Conservation (phyloP, 371 early-diverging fungal species). For the Mucor velutinosus region DNA sequence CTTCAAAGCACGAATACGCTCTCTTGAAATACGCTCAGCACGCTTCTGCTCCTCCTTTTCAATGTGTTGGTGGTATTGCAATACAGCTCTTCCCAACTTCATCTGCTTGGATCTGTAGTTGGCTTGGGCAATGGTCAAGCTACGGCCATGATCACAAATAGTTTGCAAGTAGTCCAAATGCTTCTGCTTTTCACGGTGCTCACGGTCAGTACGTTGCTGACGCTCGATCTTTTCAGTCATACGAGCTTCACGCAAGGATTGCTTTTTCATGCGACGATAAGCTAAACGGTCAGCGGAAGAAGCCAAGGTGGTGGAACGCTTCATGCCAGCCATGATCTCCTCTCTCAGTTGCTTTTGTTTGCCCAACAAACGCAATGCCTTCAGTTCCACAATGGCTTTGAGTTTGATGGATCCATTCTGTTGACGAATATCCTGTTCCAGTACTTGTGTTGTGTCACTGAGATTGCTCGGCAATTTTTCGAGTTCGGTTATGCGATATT, state of each 20-base stretch:
- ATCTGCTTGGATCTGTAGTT: conserved; percentile 61
- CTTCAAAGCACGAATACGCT: conserved; percentile 94
- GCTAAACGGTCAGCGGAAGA: conserved; percentile 80
- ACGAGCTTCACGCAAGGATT: conserved; percentile 85
- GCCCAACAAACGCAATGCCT: conserved; percentile 74
- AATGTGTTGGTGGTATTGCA: conserved; percentile 77
- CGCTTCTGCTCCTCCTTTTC: conserved; percentile 94
- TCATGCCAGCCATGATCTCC: conserved; percentile 73
- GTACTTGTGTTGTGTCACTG: conserved; percentile 10
- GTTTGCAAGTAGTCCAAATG: conserved; percentile 78
- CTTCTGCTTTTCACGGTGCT: conserved; percentile 82
- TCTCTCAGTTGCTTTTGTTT: conserved; percentile 83
- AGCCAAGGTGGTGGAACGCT: conserved; percentile 70
- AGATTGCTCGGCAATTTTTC: conserved; percentile 53
- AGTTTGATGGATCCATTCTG: conserved; percentile 26
- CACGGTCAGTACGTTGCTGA: conserved; percentile 86
- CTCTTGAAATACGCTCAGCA: conserved; percentile 79
- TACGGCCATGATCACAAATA: conserved; percentile 80
- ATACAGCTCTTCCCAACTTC: conserved; percentile 74
- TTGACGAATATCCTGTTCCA: conserved; percentile 18
- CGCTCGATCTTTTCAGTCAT: conserved; percentile 91
- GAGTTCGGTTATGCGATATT: conserved; percentile 77
- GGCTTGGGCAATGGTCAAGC: conserved; percentile 67
- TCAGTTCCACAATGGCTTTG: conserved; percentile 87
- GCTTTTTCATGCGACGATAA: conserved; percentile 88